Conservation (phyloP, 2,329 filamentous ascomycete genomes). For the Cadophora luteo-olivacea region DNA sequence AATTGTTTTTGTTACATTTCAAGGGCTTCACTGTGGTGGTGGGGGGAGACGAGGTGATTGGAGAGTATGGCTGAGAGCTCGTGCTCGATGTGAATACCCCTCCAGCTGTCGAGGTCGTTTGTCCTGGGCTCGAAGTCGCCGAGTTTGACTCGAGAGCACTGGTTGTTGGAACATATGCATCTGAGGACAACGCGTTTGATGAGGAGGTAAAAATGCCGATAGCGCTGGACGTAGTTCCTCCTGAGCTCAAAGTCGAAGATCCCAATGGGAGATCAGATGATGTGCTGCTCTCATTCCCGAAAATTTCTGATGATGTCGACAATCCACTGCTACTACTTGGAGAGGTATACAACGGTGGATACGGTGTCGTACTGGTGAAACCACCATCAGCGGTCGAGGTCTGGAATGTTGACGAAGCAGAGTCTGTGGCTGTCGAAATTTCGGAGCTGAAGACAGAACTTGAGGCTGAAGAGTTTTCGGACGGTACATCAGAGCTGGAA, state of each 20-base stretch:
- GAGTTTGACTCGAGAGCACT: background rate
- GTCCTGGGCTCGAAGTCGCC: slow-evolving; percentile 6
- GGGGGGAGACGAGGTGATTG: slow-evolving; percentile 20
- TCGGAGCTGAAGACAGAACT: background rate
- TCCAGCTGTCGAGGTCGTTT: slow-evolving; percentile 10
- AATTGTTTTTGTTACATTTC: slow-evolving; percentile 39
- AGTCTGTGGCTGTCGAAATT: background rate
- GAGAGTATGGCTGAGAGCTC: slow-evolving; percentile 3
- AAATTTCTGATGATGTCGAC: background rate
- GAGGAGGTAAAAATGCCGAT: slow-evolving; percentile 23
- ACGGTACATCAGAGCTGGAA: background rate
- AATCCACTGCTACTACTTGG: slow-evolving; percentile 11
- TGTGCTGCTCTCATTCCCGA: slow-evolving; percentile 15
- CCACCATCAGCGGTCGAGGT: slow-evolving; percentile 18
- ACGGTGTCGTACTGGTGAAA: slow-evolving; percentile 19
- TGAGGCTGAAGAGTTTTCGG: background rate
- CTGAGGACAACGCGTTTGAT: background rate
- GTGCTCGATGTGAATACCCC: background rate
- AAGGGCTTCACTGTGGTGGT: slow-evolving; percentile 19
- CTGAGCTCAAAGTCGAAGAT: background rate
- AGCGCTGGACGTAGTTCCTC: slow-evolving; percentile 17
- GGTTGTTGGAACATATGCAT: slow-evolving; percentile 8
- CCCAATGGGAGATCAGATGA: background rate
- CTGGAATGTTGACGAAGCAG: slow-evolving; percentile 7
- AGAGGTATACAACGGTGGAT: slow-evolving; percentile 19